Base-by-base conservation (phyloP, 2,329 filamentous ascomycete species). In the Ilyonectria sp. region DNA sequence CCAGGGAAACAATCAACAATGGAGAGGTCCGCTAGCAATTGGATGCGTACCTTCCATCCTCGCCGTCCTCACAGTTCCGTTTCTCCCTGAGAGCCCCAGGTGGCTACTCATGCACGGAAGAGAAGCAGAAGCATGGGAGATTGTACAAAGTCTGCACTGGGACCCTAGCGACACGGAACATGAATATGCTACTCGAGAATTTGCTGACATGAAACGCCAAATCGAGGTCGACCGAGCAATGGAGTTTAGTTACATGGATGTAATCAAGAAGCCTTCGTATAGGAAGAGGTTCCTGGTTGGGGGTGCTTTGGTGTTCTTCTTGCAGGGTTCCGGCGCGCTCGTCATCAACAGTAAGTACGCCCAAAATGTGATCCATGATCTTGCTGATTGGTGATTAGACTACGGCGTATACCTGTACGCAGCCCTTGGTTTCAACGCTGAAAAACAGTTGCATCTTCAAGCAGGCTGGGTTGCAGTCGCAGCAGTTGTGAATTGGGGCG, bases 381-480 rank as follows among this genome's bases (percentile, higher is more conserved):
- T n/a, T 40, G 13, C 37, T 40, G 4, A 17, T 13, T 40, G 29
- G 5, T n/a, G 19, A 37, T 53, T 54, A 57, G 60, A 63, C 52
- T 63, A 63, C n/a, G 60, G 60, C 29, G 40, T 37, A 9, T 29
- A 56, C 15, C 54, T 63, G 8, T 63, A 57, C 19, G 40, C 29
- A 23, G 43, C 37, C n/a, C 53, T 63, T 13, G 60, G 60, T 2
- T 63, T 57, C 29, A 26, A 49, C 19, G 50, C 43, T 13, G 46
- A 26, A 19, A 37, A 56, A 11, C 40, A 56, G 23, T 21, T 63
- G 3, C 40, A 56, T 15, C n/a, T 63, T 10, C 60, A 63, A 19
- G 50, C 49, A 10, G 60, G 60, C n/a, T 63, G 43, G 23, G 49
- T 56, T 15, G 21, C 53, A 3, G 37, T 37, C n/a, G 60, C 49